Conservation (phyloP, 345 rosid genomes). For the Camelina laxa region DNA sequence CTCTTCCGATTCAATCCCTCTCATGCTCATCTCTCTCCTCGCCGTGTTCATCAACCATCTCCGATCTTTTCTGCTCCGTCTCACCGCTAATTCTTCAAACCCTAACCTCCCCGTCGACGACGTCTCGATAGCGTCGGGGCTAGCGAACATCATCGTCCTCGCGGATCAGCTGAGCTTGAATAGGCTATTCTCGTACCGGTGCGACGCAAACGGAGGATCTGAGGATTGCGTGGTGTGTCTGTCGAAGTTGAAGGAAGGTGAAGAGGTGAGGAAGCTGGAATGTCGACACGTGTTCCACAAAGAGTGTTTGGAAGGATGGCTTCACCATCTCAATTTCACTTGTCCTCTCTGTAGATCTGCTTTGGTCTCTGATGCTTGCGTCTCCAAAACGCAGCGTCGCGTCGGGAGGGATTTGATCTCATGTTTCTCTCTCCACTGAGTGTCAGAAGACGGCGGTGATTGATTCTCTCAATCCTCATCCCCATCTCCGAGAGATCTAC, state of each 20-base stretch:
- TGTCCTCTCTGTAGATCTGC: slow-evolving; percentile 80
- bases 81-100: slow-evolving; percentile 32
- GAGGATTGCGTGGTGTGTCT: slow-evolving; percentile 63
- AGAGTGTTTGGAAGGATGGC: slow-evolving; percentile 85
- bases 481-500: not conserved
- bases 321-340: slow-evolving; percentile 63
- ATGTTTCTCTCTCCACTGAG: slow-evolving; percentile 54
- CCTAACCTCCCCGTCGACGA: slow-evolving; percentile 26
- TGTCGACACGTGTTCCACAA: slow-evolving; percentile 90
- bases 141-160: slow-evolving; percentile 61
- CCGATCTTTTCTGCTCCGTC: slow-evolving; percentile 53
- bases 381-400: slow-evolving; percentile 52
- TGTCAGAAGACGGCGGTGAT: slow-evolving; percentile 22
- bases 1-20: slow-evolving; percentile 81
- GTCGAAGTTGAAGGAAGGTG: slow-evolving; percentile 68
- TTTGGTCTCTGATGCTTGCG: slow-evolving; percentile 54
- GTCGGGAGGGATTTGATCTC: slow-evolving; percentile 57
- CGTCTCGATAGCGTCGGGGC: slow-evolving; percentile 54
- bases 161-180: slow-evolving; percentile 71
- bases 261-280: slow-evolving; percentile 71
- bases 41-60: slow-evolving; percentile 57
- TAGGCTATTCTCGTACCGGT: slow-evolving; percentile 55
- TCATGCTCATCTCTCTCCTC: slow-evolving; percentile 60
- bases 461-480: not conserved
- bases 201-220: slow-evolving; percentile 39